These are phyloP conservation scores for Dactylellina leptospora DNA, from an alignment of 2,329 filamentous ascomycete species.

Conservation along the genomic window DNA sequence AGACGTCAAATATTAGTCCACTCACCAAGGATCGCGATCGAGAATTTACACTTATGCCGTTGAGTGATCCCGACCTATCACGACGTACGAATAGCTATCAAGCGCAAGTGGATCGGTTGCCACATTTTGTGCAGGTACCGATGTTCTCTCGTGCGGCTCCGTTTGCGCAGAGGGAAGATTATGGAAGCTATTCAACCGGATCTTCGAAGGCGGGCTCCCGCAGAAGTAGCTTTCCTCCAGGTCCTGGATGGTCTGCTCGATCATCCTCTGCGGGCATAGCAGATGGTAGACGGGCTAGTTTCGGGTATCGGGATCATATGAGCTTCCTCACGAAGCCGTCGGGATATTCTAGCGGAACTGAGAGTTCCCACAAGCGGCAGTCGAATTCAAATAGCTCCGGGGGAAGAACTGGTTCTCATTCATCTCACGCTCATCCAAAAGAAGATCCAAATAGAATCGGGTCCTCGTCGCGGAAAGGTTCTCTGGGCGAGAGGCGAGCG, in stretches of 20 bases:
- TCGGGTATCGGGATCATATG: conserved; percentile 48
- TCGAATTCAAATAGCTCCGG: conserved; percentile 8
- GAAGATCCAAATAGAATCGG: neutral
- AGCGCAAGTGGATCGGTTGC: conserved; percentile 14
- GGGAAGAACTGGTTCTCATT: conserved; percentile 12
- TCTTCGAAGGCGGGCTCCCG: neutral
- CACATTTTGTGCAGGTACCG: conserved; percentile 44
- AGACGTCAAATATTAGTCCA: conserved; percentile 29
- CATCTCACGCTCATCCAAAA: neutral
- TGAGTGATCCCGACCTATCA: conserved; percentile 24
- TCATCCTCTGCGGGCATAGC: conserved; percentile 19
- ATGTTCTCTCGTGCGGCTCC: conserved; percentile 46
- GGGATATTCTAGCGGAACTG: conserved; percentile 30
- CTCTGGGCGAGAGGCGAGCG: conserved; percentile 40
- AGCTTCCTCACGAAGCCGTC: conserved; percentile 45
- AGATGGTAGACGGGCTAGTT: conserved; percentile 28
- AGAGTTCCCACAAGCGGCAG: conserved; percentile 23
- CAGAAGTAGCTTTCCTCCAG: conserved; percentile 37
- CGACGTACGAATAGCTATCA: neutral
- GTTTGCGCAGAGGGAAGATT: conserved; percentile 40
- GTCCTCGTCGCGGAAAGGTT: conserved; percentile 20
- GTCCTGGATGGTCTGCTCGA: conserved; percentile 17
- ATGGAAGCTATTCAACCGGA: conserved; percentile 25
- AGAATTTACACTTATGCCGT: conserved; percentile 46
- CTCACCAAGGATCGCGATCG: conserved; percentile 15